Evolutionary conservation across 768 basidiomycete genomes (phyloP).

Genomic region (Rhodotorula diobovata): DNA sequence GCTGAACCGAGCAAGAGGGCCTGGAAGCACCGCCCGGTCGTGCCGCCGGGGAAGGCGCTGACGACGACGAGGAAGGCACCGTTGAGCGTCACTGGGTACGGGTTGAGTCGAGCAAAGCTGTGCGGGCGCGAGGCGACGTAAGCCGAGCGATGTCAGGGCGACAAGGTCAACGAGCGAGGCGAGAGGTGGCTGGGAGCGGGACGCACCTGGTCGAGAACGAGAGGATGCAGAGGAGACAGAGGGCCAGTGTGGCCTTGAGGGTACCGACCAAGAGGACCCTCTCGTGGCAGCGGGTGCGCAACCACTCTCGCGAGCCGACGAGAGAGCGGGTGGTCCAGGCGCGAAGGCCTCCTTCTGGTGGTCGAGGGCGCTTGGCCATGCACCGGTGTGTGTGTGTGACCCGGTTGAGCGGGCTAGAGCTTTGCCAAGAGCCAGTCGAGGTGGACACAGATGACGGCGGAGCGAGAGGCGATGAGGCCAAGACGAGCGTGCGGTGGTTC

Average conservation of each 20-base stretch:
- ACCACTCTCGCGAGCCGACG: too few species aligned
- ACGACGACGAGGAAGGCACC: conserved; percentile 74
- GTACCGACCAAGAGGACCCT: background rate
- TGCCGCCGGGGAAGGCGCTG: conserved; percentile 79
- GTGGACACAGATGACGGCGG: too few species aligned
- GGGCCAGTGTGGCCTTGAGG: conserved; percentile 18
- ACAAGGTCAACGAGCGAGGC: background rate
- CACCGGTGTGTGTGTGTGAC: too few species aligned
- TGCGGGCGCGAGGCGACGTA: background rate
- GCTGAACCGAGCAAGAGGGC: conserved; percentile 34
- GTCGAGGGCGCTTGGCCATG: background rate
- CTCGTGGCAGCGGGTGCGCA: background rate
- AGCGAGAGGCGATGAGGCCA: too few species aligned
- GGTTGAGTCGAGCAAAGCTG: conserved; percentile 61
- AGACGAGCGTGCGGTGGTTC: too few species aligned
- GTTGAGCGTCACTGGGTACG: conserved; percentile 87
- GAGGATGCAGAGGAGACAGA: conserved; percentile 16
- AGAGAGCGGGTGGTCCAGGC: background rate
- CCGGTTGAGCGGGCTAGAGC: conserved; percentile 2
- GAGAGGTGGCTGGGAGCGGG: background rate
- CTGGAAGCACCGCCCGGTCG: conserved; percentile 45
- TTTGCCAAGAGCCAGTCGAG: too few species aligned
- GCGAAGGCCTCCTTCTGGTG: background rate
- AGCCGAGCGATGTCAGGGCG: background rate
- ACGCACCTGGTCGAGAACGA: conserved; percentile 7